A percentile compares a stretch with the other conserved stretches of the same genome.
Evolutionary conservation across 2,329 filamentous ascomycete genomes (phyloP).

Genomic region (Endocalyx cinctus): DNA sequence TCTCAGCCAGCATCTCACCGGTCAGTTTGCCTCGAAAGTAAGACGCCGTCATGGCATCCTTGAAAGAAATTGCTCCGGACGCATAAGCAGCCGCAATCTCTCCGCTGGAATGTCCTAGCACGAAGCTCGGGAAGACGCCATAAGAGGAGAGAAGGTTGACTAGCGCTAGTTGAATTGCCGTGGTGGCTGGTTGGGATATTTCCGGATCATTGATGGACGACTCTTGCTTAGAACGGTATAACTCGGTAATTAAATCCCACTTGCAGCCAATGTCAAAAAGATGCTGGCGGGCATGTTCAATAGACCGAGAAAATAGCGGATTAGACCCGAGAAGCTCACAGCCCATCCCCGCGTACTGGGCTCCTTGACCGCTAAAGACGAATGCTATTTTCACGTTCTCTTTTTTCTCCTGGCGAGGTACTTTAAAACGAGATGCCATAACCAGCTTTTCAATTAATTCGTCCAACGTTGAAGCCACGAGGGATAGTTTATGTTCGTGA

Average conservation of each 20-base stretch:
- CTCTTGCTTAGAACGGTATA: slow-evolving; percentile 10
- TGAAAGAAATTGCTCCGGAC: slow-evolving; percentile 19
- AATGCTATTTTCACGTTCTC: no score
- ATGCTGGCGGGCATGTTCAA: slow-evolving; percentile 15
- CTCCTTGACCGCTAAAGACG: not conserved
- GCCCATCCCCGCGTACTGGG: not conserved
- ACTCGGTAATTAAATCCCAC: slow-evolving; percentile 24
- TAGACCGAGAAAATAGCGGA: slow-evolving; percentile 4
- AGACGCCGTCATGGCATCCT: slow-evolving; percentile 18
- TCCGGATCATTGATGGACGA: slow-evolving; percentile 22
- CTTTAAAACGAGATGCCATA: no score
- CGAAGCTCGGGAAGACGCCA: slow-evolving; percentile 18
- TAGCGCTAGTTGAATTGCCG: slow-evolving; percentile 33
- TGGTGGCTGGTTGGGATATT: slow-evolving; percentile 31
- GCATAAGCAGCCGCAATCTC: slow-evolving; percentile 32
- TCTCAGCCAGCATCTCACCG: no score
- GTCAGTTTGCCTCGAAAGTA: no score
- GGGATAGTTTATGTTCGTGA: no score
- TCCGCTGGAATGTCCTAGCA: slow-evolving; percentile 29
- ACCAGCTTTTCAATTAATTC: no score
- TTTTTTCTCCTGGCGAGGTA: no score
- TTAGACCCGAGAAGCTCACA: not conserved
- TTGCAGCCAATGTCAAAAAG: slow-evolving; percentile 17
- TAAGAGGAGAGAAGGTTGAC: slow-evolving; percentile 25
- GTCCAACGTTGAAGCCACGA: no score